Evolutionary conservation across 441 rosid genomes (phyloP), one percentile per base, ranked within the genome.

Genomic region (Pelargonium citronellum): DNA sequence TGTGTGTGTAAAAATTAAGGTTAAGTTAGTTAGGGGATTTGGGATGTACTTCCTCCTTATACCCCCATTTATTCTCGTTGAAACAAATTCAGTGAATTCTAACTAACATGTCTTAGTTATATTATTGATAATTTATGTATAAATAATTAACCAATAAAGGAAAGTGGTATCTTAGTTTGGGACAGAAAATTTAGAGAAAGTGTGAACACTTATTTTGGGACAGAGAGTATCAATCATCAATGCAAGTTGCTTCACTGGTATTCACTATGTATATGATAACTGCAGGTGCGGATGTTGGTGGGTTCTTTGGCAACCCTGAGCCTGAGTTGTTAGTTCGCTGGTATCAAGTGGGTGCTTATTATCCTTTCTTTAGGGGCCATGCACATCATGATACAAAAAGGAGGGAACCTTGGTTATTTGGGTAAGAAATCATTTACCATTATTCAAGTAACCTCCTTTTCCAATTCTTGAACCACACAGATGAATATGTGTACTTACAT

Each of bases 271-370:
- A 69, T 37, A 22, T 71, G 69, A 72, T 53, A 55, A 43, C 74
- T 71, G 49, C 78, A 95, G 99, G 99, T 77, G 99, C 98, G 49
- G 98, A 92, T 81, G 84, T 95, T 73, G 98, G 97, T 78, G 99
- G 98, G 1, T 95, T 87, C 82, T 95, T 95, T 73, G 98, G 99
- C 71, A 91, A 95, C 83, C 97, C 98, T 73, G 96, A 89, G 69
- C 85, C 96, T 24, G 91, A 92, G 84, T 77, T 95, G 69, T 78
- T 92, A 62, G 96, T 92, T 74, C 96, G 97, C 71, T 95, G 99
- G 99, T 95, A 91, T 81, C 99, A 95, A 79, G 86, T 95, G 60
- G 99, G 98, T 85, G 97, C 99, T 65, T 95, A 82, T 77, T 95
- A 95, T 79, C 97, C 99, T 71, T 95, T 95, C 85, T 95, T 92